Conservation (phyloP, 495 filamentous ascomycete species). For the Lentithecium fluviatile region DNA sequence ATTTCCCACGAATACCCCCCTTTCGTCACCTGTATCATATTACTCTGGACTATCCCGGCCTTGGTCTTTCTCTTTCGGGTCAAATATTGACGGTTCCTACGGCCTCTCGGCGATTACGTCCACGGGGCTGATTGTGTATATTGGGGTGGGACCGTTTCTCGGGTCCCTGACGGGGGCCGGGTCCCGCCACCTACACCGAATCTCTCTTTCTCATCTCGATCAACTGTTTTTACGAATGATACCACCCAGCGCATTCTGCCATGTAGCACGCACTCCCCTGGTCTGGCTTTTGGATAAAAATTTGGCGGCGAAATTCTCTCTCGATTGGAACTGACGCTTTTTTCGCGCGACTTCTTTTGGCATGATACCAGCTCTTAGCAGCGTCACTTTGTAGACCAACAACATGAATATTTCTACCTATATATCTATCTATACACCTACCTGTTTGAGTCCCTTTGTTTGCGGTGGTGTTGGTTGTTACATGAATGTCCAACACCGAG, state of each 20-base stretch:
- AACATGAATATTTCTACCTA: too few species aligned
- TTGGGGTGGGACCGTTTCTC: background rate
- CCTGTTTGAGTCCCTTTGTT: too few species aligned
- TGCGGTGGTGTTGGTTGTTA: too few species aligned
- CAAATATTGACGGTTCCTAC: background rate
- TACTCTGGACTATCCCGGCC: background rate
- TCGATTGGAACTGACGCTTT: background rate
- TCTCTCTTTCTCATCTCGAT: too few species aligned
- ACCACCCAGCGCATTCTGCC: too few species aligned
- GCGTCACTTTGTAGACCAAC: background rate
- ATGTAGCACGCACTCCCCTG: too few species aligned
- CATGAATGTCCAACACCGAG: too few species aligned
- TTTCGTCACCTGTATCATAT: background rate
- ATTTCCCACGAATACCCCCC: background rate
- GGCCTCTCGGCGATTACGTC: background rate
- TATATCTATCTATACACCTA: too few species aligned
- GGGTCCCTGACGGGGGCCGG: background rate
- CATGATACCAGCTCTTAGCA: conserved; percentile 1
- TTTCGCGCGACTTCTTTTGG: background rate
- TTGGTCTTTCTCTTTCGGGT: background rate
- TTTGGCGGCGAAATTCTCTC: background rate
- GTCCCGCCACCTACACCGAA: too few species aligned
- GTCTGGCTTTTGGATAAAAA: too few species aligned
- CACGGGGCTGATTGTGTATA: background rate
- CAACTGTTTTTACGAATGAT: too few species aligned